A percentile compares a stretch with the other conserved stretches of the same genome.
These are phyloP conservation scores for Clonostachys rosea DNA, from an alignment of 2,329 filamentous ascomycete genomes.

Conservation along the genomic window DNA sequence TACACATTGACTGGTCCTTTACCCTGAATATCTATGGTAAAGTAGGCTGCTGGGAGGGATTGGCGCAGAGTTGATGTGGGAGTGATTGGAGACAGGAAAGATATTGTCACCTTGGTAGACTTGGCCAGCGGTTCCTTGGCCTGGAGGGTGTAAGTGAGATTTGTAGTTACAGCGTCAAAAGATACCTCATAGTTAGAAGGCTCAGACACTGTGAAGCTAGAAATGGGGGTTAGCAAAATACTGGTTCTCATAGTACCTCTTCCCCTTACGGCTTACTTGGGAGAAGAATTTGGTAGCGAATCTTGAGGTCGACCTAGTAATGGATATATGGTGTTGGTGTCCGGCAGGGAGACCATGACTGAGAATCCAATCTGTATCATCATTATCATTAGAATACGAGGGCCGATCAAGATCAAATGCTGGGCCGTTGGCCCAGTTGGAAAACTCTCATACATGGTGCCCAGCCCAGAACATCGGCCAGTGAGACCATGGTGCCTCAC, in stretches of 20 bases:
- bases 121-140: conserved; percentile 12
- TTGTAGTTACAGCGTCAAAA: conserved; percentile 45
- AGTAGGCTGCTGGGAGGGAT: conserved; percentile 76
- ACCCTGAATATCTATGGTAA: conserved; percentile 67
- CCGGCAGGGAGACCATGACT: conserved; percentile 39
- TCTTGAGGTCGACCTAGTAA: conserved; percentile 47
- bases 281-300: conserved; percentile 20
- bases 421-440: too few relatives aligned
- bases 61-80: conserved; percentile 77
- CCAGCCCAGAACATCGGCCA: conserved; percentile 89
- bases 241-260: too few relatives aligned
- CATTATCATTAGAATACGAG: neutral
- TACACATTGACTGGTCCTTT: conserved; percentile 60
- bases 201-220: conserved; percentile 28
- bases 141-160: conserved; percentile 38
- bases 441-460: conserved; percentile 38
- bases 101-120: conserved; percentile 33
- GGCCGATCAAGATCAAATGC: too few relatives aligned
- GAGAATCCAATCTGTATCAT: conserved; percentile 39
- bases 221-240: too few relatives aligned
- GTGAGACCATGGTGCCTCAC: conserved; percentile 71
- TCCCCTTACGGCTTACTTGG: too few relatives aligned
- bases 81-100: conserved; percentile 72
- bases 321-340: conserved; percentile 37
- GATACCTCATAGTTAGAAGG: conserved; percentile 37